These are phyloP conservation scores for Juglanconis oblonga DNA, from an alignment of 2,329 filamentous ascomycete genomes.

Conservation along the genomic window DNA sequence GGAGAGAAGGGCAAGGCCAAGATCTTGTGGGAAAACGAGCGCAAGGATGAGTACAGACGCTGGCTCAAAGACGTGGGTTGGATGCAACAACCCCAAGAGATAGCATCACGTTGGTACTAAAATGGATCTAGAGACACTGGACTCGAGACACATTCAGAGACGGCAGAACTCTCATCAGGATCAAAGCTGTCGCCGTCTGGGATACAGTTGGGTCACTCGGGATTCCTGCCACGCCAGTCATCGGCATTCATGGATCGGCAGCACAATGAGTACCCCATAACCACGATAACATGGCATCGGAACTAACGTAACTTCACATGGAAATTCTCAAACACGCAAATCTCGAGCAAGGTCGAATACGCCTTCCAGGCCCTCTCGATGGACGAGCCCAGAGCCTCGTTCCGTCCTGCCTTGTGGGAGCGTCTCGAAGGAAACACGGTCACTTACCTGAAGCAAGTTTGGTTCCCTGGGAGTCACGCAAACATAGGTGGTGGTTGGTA, in stretches of 20 bases:
- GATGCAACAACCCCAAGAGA: too few relatives aligned
- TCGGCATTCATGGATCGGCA: slow-evolving; percentile 35
- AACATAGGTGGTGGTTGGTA: slow-evolving; percentile 61
- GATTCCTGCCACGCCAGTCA: slow-evolving; percentile 38
- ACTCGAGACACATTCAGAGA: slow-evolving; percentile 35
- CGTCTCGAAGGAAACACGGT: slow-evolving; percentile 24
- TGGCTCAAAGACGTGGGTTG: slow-evolving; percentile 32
- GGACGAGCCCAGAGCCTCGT: slow-evolving; percentile 44
- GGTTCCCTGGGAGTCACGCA: slow-evolving; percentile 62
- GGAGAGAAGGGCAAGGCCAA: slow-evolving; percentile 27
- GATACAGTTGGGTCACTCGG: slow-evolving; percentile 47
- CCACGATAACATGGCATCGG: slow-evolving; percentile 13
- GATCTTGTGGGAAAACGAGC: slow-evolving; percentile 30
- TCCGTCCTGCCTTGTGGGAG: slow-evolving; percentile 42
- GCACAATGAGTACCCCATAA: slow-evolving; percentile 27
- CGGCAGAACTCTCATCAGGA: slow-evolving; percentile 32
- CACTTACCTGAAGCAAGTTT: slow-evolving; percentile 35
- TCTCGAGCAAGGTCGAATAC: slow-evolving; percentile 39
- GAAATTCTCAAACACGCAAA: slow-evolving; percentile 42
- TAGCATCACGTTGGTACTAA: neutral
- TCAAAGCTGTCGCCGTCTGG: slow-evolving; percentile 48
- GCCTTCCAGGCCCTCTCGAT: slow-evolving; percentile 51
- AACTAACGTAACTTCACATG: slow-evolving; percentile 26
- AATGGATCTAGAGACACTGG: slow-evolving; percentile 24
- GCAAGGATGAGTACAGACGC: slow-evolving; percentile 33